Evolutionary conservation across 345 rosid species (phyloP).

Genomic region (Hibiscus tridactylites): DNA sequence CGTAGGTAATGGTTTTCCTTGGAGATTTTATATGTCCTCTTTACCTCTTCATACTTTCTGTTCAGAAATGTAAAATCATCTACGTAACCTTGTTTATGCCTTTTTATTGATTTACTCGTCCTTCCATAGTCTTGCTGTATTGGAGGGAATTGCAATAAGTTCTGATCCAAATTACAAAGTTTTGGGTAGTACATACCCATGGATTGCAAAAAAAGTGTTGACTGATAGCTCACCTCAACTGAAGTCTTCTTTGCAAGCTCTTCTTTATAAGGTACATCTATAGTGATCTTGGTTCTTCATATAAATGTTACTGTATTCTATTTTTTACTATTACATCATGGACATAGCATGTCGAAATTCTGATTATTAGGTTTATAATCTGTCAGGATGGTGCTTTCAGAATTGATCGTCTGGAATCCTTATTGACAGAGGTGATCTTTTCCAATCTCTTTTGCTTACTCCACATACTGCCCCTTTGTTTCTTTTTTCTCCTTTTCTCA

Average conservation of each 20-base stretch:
- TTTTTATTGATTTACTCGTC: neutral
- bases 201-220: conserved; percentile 88
- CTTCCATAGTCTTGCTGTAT: conserved; percentile 70
- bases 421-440: conserved; percentile 66
- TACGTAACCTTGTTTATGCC: neutral
- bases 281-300: neutral
- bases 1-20: conserved; percentile 50
- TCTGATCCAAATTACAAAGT: conserved; percentile 81
- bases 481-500: neutral
- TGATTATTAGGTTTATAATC: conserved; percentile 5
- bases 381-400: conserved; percentile 79
- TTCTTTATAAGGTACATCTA: conserved; percentile 67
- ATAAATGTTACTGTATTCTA: neutral
- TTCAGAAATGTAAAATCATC: neutral
- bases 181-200: conserved; percentile 93
- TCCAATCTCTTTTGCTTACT: conserved; percentile 5
- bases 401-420: conserved; percentile 88
- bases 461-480: neutral
- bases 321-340: neutral
- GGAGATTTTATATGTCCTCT: neutral
- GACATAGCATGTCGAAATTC: neutral
- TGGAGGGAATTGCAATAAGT: conserved; percentile 90
- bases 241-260: conserved; percentile 59
- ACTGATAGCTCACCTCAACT: conserved; percentile 84
- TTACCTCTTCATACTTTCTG: neutral